Conservation (phyloP, 169 alveolate species). For the Plasmodium inui region DNA sequence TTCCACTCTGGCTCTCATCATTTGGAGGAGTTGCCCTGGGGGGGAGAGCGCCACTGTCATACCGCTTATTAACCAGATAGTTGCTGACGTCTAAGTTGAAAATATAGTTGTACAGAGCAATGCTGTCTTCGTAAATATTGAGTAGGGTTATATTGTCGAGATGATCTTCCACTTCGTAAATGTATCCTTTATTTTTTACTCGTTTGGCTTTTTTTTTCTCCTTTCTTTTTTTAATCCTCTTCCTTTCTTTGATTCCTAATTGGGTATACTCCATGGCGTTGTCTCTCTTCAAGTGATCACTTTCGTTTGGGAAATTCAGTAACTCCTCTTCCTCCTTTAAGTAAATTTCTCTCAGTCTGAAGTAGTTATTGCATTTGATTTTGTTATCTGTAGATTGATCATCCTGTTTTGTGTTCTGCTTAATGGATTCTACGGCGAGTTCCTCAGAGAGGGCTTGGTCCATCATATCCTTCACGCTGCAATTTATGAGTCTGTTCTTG, state of each 20-base stretch:
- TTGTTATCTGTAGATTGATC: not conserved
- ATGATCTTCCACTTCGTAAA: constrained; percentile 74
- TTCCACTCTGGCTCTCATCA: not conserved
- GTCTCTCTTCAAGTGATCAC: constrained; percentile 7
- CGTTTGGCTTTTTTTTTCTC: constrained; percentile 36
- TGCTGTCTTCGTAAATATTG: constrained; percentile 62
- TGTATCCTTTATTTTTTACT: constrained; percentile 43
- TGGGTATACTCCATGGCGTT: not conserved
- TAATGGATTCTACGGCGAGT: not conserved
- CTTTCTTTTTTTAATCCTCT: constrained; percentile 57
- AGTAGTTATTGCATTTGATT: constrained; percentile 30
- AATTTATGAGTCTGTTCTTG: not conserved
- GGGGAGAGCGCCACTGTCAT: not conserved
- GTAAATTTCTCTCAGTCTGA: constrained; percentile 65
- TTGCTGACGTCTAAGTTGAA: constrained; percentile 30
- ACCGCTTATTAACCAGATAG: constrained; percentile 11
- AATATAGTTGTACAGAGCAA: constrained; percentile 55
- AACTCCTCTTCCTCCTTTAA: constrained; percentile 40
- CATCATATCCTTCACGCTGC: not conserved
- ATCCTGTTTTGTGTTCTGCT: not conserved
- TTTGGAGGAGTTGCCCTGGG: not conserved
- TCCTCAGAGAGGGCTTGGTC: not conserved
- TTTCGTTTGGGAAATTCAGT: not conserved
- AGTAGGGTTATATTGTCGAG: constrained; percentile 56
- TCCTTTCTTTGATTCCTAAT: constrained; percentile 41